Evolutionary conservation across 2,329 filamentous ascomycete genomes (phyloP).

Genomic region (Fusarium xyrophilum): DNA sequence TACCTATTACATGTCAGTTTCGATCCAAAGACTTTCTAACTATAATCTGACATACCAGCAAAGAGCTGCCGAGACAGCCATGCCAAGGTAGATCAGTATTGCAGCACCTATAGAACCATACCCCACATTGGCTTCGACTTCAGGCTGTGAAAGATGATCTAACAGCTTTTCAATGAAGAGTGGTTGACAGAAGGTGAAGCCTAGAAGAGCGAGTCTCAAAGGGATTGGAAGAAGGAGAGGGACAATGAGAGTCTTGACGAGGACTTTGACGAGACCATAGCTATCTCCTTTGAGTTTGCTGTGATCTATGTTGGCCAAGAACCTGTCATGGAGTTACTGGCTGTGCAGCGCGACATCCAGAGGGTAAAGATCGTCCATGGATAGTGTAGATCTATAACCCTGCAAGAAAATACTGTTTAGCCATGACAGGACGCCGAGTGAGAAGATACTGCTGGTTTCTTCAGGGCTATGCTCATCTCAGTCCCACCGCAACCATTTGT

Average conservation of each 20-base stretch:
- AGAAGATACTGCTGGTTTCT: slow-evolving; percentile 45
- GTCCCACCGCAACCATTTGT: slow-evolving; percentile 48
- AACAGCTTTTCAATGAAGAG: not conserved
- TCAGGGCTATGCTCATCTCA: slow-evolving; percentile 48
- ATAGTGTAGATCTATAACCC: slow-evolving; percentile 47
- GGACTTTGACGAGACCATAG: not conserved
- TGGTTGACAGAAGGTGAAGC: not conserved
- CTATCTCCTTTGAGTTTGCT: not conserved
- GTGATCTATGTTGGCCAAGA: slow-evolving; percentile 34
- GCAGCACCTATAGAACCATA: not conserved
- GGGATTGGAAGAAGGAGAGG: not conserved
- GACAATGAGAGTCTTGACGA: not conserved
- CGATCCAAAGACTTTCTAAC: not conserved
- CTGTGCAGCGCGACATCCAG: slow-evolving; percentile 39
- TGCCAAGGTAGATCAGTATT: not conserved
- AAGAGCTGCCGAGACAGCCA: not conserved
- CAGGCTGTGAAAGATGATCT: not conserved
- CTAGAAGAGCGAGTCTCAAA: not conserved
- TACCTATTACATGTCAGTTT: not conserved
- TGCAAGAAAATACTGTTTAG: slow-evolving; percentile 45
- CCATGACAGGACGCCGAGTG: slow-evolving; percentile 46
- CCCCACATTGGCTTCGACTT: not conserved
- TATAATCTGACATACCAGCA: not conserved
- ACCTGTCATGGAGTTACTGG: slow-evolving; percentile 18
- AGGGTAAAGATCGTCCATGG: slow-evolving; percentile 45